Conservation (phyloP, 2,329 filamentous ascomycete species). For the Sarocladiaceae sp. region DNA sequence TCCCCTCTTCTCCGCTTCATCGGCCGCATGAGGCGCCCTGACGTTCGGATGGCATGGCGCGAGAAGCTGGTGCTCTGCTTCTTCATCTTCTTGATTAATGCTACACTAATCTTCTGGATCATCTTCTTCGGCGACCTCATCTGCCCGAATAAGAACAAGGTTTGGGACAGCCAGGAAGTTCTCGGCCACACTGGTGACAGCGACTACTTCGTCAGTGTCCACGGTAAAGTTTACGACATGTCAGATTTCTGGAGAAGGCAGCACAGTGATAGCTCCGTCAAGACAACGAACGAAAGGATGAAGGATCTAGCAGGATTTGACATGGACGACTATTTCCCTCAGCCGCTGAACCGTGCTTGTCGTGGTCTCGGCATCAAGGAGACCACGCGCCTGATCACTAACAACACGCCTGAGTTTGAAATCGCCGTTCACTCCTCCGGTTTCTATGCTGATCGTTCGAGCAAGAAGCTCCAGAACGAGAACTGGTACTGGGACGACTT, state of each 20-base stretch:
- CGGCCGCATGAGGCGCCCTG: constrained; percentile 94
- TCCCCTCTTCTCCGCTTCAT: constrained; percentile 75
- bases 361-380: constrained; percentile 62
- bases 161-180: constrained; percentile 72
- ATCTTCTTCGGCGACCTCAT: constrained; percentile 78
- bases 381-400: constrained; percentile 54
- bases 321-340: constrained; percentile 79
- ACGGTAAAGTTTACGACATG: constrained; percentile 88
- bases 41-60: constrained; percentile 95
- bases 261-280: constrained; percentile 69
- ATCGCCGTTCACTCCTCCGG: constrained; percentile 70
- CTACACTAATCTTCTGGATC: constrained; percentile 83
- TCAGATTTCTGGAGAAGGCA: constrained; percentile 80
- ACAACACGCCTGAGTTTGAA: constrained; percentile 55
- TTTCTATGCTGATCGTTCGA: constrained; percentile 47
- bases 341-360: constrained; percentile 73
- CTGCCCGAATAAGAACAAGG: constrained; percentile 90
- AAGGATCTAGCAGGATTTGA: constrained; percentile 70
- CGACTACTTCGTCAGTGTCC: constrained; percentile 84
- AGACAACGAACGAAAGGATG: constrained; percentile 65
- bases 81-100: constrained; percentile 80
- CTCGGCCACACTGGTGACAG: constrained; percentile 62
- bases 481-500: constrained; percentile 79
- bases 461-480: constrained; percentile 53
- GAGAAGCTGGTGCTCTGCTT: constrained; percentile 85